phyloP scores from a whole-genome alignment of 495 filamentous ascomycete genomes.

The Neurospora sp. region DNA sequence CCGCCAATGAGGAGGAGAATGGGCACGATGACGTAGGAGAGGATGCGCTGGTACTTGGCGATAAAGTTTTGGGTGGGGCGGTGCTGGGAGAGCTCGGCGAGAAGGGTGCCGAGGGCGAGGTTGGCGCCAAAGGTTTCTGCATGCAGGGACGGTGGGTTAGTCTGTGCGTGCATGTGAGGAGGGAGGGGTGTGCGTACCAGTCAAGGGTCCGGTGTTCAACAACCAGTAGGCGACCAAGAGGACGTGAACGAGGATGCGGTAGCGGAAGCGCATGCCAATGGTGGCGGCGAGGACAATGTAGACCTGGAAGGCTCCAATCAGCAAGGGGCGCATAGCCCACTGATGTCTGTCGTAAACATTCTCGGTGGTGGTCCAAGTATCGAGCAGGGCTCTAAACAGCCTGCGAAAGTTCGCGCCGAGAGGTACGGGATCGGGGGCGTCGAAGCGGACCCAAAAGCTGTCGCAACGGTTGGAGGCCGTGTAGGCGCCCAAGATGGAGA shows the following conservation, averaged over 20 bases:
- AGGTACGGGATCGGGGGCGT: slow-evolving; percentile 31
- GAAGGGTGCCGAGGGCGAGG: slow-evolving; percentile 50
- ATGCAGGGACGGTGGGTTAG: slow-evolving; percentile 2
- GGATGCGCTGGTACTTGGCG: slow-evolving; percentile 34
- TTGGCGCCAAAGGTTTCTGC: slow-evolving; percentile 49
- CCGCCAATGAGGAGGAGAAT: slow-evolving; percentile 40
- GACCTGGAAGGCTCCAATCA: slow-evolving; percentile 53
- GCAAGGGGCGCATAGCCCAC: slow-evolving; percentile 52
- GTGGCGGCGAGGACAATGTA: slow-evolving; percentile 48
- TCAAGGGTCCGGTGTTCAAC: slow-evolving; percentile 28
- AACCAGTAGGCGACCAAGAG: slow-evolving; percentile 44
- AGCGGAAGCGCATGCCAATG: slow-evolving; percentile 47
- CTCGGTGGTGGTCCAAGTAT: slow-evolving; percentile 48
- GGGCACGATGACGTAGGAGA: slow-evolving; percentile 33
- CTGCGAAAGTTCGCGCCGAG: slow-evolving; percentile 22
- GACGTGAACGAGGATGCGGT: slow-evolving; percentile 42
- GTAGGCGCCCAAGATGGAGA: slow-evolving; percentile 48
- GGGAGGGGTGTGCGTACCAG: slow-evolving; percentile 11
- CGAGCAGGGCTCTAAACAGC: slow-evolving; percentile 38
- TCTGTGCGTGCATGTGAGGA: background rate
- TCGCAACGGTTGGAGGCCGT: slow-evolving; percentile 43
- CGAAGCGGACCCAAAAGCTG: slow-evolving; percentile 48
- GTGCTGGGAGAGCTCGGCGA: slow-evolving; percentile 50
- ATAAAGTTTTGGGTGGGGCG: slow-evolving; percentile 41
- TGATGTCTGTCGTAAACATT: slow-evolving; percentile 55